Conservation (phyloP, 1,284 basidiomycete species). For the Schizophyllum commune region DNA sequence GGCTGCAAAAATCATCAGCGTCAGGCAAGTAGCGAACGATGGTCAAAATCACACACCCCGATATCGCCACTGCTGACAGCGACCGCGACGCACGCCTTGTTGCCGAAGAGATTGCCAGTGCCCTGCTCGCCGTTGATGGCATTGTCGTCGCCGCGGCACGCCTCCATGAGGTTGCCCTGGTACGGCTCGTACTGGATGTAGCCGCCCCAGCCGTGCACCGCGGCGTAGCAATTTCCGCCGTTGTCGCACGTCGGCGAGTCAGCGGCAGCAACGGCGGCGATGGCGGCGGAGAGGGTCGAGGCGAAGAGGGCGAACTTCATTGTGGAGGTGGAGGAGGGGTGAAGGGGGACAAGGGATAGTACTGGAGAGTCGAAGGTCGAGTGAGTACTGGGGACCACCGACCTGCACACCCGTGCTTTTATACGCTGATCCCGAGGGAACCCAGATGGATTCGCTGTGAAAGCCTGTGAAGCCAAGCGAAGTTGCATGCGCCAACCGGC, state of each 20-base stretch:
- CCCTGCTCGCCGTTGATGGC: not conserved
- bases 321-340: not conserved
- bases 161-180: not conserved
- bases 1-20: not conserved
- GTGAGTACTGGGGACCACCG: too few species aligned
- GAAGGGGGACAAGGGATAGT: too few species aligned
- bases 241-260: not conserved
- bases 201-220: not conserved
- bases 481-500: too few species aligned
- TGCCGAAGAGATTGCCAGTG: not conserved
- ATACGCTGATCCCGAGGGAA: too few species aligned
- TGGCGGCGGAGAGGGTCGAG: not conserved
- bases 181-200: not conserved
- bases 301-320: not conserved
- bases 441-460: too few species aligned
- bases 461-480: too few species aligned
- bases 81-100: not conserved
- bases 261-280: too few species aligned
- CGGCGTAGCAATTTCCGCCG: not conserved
- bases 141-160: not conserved
- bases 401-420: too few species aligned
- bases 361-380: too few species aligned
- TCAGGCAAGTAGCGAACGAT: not conserved
- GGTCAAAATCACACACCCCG: not conserved
- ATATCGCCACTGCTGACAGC: not conserved